These are phyloP conservation scores for Stachybotrys chlorohalonatus DNA, from an alignment of 2,329 filamentous ascomycete species.

Conservation along the genomic window DNA sequence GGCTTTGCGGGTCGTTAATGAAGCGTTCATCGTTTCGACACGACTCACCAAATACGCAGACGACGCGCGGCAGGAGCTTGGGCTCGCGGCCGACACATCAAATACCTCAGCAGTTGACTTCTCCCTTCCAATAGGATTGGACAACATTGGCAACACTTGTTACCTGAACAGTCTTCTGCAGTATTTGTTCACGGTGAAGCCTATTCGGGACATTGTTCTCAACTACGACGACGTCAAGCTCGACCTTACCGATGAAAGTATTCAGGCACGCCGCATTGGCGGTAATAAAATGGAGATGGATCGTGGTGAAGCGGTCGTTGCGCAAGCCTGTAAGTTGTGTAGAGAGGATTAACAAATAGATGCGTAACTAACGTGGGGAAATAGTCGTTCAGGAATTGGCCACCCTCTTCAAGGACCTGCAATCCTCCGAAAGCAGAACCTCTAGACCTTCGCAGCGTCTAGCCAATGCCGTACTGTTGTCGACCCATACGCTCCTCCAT, in stretches of 20 bases:
- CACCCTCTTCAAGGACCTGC: conserved; percentile 61
- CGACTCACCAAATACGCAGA: background rate
- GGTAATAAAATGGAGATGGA: conserved; percentile 45
- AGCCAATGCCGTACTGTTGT: conserved; percentile 68
- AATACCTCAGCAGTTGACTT: conserved; percentile 16
- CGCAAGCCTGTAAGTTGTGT: conserved; percentile 61
- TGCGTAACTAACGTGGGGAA: conserved; percentile 10
- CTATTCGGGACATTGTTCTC: conserved; percentile 71
- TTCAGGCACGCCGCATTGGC: conserved; percentile 65
- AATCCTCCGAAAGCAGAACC: conserved; percentile 49
- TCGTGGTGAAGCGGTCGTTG: conserved; percentile 49
- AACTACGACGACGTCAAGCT: conserved; percentile 65
- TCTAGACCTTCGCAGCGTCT: conserved; percentile 68
- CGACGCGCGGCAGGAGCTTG: too few relatives aligned
- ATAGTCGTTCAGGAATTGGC: conserved; percentile 68
- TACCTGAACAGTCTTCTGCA: conserved; percentile 96
- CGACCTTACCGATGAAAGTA: conserved; percentile 52
- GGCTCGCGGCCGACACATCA: background rate
- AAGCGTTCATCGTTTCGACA: background rate
- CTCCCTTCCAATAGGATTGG: conserved; percentile 72
- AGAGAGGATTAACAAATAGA: conserved; percentile 11
- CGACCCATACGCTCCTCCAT: conserved; percentile 29
- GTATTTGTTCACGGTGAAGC: conserved; percentile 83
- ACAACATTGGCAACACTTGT: conserved; percentile 95
- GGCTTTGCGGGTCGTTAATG: background rate